phyloP scores from a whole-genome alignment of 2,329 filamentous ascomycete species.

The Penicillium psychrosexuale region DNA sequence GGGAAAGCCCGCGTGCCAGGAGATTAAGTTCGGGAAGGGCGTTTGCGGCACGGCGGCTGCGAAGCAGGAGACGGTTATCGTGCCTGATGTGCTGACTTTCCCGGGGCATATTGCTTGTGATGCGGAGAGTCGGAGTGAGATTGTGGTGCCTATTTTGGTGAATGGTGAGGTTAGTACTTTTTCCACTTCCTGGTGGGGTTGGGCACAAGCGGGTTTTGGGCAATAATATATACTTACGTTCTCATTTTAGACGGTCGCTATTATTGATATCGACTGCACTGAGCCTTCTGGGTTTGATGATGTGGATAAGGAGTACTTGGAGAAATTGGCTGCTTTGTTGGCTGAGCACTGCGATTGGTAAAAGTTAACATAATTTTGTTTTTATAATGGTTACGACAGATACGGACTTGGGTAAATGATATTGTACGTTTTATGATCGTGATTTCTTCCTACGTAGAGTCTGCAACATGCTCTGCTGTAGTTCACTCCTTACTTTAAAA shows the following conservation, averaged over 20 bases:
- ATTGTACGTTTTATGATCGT: background rate
- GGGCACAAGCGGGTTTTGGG: too few relatives aligned
- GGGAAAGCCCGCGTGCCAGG: constrained; percentile 49
- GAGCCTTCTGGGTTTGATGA: constrained; percentile 45
- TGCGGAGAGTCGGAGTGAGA: constrained; percentile 48
- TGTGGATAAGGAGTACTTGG: constrained; percentile 43
- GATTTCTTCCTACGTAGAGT: background rate
- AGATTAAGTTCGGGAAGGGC: constrained; percentile 45
- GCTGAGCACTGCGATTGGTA: constrained; percentile 44
- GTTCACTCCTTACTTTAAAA: too few relatives aligned
- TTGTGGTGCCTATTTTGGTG: constrained; percentile 48
- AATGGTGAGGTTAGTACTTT: constrained; percentile 36
- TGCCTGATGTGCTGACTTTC: constrained; percentile 45
- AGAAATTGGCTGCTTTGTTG: constrained; percentile 41
- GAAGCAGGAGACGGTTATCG: constrained; percentile 39
- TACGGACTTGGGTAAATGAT: background rate
- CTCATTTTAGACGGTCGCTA: constrained; percentile 43
- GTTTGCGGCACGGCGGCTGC: constrained; percentile 48
- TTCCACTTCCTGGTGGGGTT: background rate
- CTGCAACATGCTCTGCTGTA: background rate
- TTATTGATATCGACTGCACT: constrained; percentile 50
- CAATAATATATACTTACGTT: background rate
- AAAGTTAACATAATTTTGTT: background rate
- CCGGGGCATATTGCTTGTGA: constrained; percentile 52
- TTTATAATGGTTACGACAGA: background rate